Evolutionary conservation across 257 asterid species (phyloP), one percentile per base, ranked within the genome.

Genomic region (Cynanchum wilfordii): DNA sequence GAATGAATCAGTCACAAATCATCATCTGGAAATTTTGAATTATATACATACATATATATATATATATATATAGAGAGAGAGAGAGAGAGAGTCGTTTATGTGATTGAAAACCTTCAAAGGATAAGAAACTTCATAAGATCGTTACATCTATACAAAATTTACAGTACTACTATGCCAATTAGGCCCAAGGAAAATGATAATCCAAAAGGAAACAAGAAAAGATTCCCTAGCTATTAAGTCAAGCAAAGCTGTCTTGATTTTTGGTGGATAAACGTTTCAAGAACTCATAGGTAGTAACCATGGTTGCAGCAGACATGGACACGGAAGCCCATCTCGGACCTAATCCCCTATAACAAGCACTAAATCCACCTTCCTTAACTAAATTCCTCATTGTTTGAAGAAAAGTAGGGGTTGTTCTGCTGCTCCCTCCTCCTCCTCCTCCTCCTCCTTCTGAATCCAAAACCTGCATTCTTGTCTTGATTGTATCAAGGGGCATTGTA

Each of bases 271-370:
- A 78, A 77, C 96, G 72, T 82, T 95, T 95, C 72, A 95, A 89
- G 58, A 95, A 95, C 96, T 95, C 99, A 20, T 95, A 95, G 11
- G 97, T 95, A 12, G 98, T 95, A 84, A 95, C 89, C 99, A 95
- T 95, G 36, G 97, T 92, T 13, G 89, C 88, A 0, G 99, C 99
- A 47, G 99, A 92, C 97, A 92, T 58, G 0, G 99, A 87, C 99
- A 95, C 92, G 10, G 97, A 95, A 65, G 91, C 96, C 98, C 97
- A 95, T 78, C 99, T 95, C 3, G 98, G 99, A 36, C 91, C 96
- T 55, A 95, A 83, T 50, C 99, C 99, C 82, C 97, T 82, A 73
- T 95, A 95, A 78, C 98, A 95, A 74, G 99, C 99, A 63, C 93
- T 67, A 58, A 90, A 82, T 69, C 99, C 99, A 16, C 98, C 96